Percentiles rank a stretch among this genome's conserved stretches.
These are phyloP conservation scores for Debaryomyces castellii DNA, from an alignment of 805 yeast species.

Conservation along the genomic window DNA sequence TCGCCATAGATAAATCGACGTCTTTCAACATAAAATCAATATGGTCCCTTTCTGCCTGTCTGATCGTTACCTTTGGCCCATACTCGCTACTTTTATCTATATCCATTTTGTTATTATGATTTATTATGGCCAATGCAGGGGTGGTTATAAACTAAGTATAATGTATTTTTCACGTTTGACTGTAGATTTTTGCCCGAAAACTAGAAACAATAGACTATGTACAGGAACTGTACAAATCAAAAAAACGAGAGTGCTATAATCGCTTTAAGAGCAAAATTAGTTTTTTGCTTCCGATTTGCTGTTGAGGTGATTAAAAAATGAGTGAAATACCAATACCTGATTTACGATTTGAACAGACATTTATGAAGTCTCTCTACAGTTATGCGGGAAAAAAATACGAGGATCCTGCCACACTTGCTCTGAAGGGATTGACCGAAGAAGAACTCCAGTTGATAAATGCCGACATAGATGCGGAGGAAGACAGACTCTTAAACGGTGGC, in stretches of 20 bases:
- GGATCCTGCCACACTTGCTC: neutral
- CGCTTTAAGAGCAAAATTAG: too few species aligned
- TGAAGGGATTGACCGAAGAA: conserved; percentile 13
- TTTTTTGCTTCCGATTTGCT: too few species aligned
- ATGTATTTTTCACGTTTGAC: neutral
- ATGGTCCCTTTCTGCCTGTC: conserved; percentile 79
- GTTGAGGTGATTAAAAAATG: neutral
- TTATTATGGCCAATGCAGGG: neutral
- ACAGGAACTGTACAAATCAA: too few species aligned
- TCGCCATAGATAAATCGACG: conserved; percentile 87
- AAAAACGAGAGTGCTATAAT: too few species aligned
- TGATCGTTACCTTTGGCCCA: conserved; percentile 84
- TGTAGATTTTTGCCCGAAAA: neutral
- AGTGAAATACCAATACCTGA: conserved; percentile 48
- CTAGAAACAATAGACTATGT: too few species aligned
- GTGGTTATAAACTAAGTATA: neutral
- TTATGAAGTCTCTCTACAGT: conserved; percentile 33
- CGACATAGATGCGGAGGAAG: conserved; percentile 15
- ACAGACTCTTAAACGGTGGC: neutral
- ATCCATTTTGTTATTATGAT: conserved; percentile 14
- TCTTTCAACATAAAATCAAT: conserved; percentile 88
- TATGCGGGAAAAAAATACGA: conserved; percentile 25
- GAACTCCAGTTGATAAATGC: conserved; percentile 18
- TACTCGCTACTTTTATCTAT: conserved; percentile 24
- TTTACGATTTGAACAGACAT: conserved; percentile 64